Base-by-base conservation (phyloP, 73 alveolate species). In the Paramecium primaurelia region DNA sequence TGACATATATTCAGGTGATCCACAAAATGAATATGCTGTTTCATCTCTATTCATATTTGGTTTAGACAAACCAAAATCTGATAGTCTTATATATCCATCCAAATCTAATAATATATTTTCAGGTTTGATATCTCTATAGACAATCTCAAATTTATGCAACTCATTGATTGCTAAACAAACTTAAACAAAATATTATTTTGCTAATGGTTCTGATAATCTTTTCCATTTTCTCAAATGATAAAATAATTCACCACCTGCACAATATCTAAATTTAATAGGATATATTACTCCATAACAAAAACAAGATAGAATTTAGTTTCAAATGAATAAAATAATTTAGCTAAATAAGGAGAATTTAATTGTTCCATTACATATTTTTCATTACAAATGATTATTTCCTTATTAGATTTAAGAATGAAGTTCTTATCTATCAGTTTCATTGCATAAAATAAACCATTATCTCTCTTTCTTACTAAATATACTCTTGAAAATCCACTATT, bases 91-190 rank as follows among this genome's bases (percentile, higher is more conserved):
- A 71, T 97, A 98, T 1, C 99, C 99, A 60, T 96, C 98, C 6
- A 84, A 59, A 86, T 97, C 99, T 44, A 97, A 59, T 54, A 97
- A 83, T 14, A 97, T 93, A 93, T 97, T 97, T 91, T 97, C 99
- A 14, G 99, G 99, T 60, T 97, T 97, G 60, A 97, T 60, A 93
- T 97, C 99, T 86, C 99, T 80, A 93, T 97, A 97, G 34, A 95
- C 97, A 22, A 97, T 95, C 28, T 95, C 93, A 32, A 95, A 92
- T 12, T 92, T 92, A 88, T 97, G 99, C n/a, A 97, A 64, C 58
- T 93, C 90, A 60, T 97, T 97, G 18, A 97, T 88, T 22, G 98
- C 98, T 60, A 93, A 44, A 20, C 97, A 92, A 58, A 97, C 88
- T 86, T 97, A 97, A 28, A 93, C 92, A 86, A 94, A 96, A 93